phyloP scores from a whole-genome alignment of 108 stramenopile genomes.

The Nitzschia sp. region DNA sequence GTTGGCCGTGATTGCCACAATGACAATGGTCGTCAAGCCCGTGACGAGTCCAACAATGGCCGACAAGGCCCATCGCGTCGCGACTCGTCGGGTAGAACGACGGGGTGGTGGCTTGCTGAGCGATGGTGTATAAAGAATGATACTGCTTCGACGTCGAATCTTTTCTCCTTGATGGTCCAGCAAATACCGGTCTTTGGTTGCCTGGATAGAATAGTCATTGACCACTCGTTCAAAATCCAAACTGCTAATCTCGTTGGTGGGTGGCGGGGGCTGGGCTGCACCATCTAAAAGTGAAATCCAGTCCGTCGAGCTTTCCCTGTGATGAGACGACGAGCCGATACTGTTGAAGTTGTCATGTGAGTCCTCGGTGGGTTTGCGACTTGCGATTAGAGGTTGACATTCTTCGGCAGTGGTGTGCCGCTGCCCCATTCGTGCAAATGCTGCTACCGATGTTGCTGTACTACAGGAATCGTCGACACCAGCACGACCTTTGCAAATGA shows the following conservation, averaged over 20 bases:
- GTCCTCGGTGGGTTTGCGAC: too few relatives aligned
- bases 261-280: background rate
- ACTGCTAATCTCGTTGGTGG: slow-evolving; percentile 12
- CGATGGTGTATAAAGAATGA: background rate
- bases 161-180: background rate
- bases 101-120: background rate
- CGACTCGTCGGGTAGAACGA: slow-evolving; percentile 21
- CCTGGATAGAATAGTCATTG: slow-evolving; percentile 48
- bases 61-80: slow-evolving; percentile 37
- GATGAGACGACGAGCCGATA: too few relatives aligned
- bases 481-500: too few relatives aligned
- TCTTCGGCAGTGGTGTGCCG: too few relatives aligned
- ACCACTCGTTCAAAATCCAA: slow-evolving; percentile 47
- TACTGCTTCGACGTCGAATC: background rate
- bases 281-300: too few relatives aligned
- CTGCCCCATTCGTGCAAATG: too few relatives aligned
- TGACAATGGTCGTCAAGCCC: slow-evolving; percentile 29
- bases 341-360: too few relatives aligned
- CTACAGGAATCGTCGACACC: too few relatives aligned
- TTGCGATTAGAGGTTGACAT: too few relatives aligned
- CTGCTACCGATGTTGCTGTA: too few relatives aligned
- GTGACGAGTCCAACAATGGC: slow-evolving; percentile 23
- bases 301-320: too few relatives aligned
- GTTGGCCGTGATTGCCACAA: slow-evolving; percentile 14
- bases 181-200: slow-evolving; percentile 3